phyloP scores from a whole-genome alignment of 305 asterid species.

The Andrographis paniculata region DNA sequence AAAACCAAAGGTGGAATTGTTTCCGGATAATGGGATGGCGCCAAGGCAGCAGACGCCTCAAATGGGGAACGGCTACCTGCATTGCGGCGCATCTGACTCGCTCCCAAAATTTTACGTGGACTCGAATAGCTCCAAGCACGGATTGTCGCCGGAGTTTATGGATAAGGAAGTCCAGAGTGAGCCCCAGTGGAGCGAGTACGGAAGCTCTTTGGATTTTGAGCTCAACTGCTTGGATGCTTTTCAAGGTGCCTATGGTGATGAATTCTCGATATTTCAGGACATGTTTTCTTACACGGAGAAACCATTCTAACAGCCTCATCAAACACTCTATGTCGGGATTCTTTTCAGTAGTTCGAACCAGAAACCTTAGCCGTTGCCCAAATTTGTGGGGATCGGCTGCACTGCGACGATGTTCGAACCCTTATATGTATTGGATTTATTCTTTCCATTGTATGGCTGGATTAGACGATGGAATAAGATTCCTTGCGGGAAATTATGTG shows the following conservation, averaged over 20 bases:
- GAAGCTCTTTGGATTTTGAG: constrained; percentile 18
- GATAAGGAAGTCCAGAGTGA: constrained; percentile 28
- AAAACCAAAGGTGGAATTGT: constrained; percentile 27
- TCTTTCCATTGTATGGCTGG: background rate
- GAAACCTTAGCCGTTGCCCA: constrained; percentile 11
- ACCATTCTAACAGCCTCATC: constrained; percentile 14
- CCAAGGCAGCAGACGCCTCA: constrained; percentile 5
- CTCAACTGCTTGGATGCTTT: constrained; percentile 21
- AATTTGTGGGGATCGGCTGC: constrained; percentile 12
- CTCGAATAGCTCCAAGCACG: constrained; percentile 26
- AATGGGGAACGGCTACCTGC: constrained; percentile 12
- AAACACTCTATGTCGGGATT: background rate
- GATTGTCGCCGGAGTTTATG: constrained; percentile 17
- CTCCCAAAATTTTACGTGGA: constrained; percentile 22
- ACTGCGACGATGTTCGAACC: background rate
- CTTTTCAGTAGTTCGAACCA: background rate
- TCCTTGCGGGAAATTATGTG: too few relatives aligned
- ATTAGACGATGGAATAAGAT: too few relatives aligned
- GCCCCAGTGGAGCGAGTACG: constrained; percentile 18
- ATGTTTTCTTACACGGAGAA: constrained; percentile 22
- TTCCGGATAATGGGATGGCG: constrained; percentile 2
- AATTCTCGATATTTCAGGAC: constrained; percentile 21
- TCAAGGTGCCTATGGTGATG: constrained; percentile 21
- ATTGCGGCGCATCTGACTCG: constrained; percentile 16
- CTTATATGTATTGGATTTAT: background rate